These are phyloP conservation scores for Colletotrichum sp. DNA, from an alignment of 2,329 filamentous ascomycete genomes.

Conservation along the genomic window DNA sequence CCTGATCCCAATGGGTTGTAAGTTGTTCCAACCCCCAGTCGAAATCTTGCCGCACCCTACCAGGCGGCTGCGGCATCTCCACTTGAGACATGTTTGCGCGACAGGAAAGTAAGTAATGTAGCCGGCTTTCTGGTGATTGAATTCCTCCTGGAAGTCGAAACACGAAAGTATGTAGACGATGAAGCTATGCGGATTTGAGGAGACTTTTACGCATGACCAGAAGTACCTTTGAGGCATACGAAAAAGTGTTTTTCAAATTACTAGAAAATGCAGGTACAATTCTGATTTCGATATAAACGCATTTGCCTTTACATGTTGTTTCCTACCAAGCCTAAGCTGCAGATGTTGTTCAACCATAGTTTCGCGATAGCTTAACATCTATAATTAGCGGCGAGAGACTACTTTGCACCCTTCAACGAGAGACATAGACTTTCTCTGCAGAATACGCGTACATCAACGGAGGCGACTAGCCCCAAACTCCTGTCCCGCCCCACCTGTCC, in stretches of 20 bases:
- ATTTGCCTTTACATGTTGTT: neutral
- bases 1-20: neutral
- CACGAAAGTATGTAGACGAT: neutral
- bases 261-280: rapidly evolving
- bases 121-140: neutral
- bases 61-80: neutral
- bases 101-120: neutral
- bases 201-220: neutral
- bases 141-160: neutral
- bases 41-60: neutral
- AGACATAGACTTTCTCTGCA: neutral
- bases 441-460: neutral
- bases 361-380: neutral
- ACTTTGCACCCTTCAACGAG: neutral
- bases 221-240: neutral
- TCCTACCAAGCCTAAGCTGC: rapidly evolving
- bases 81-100: neutral
- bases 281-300: neutral
- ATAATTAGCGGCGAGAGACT: neutral
- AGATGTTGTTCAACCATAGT: neutral
- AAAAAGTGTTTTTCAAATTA: neutral
- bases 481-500: neutral
- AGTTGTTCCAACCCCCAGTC: neutral
- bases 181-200: neutral
- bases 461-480: neutral